Evolutionary conservation across 148 eudicot genomes (phyloP).

Genomic region (Chenopodium quinoa): DNA sequence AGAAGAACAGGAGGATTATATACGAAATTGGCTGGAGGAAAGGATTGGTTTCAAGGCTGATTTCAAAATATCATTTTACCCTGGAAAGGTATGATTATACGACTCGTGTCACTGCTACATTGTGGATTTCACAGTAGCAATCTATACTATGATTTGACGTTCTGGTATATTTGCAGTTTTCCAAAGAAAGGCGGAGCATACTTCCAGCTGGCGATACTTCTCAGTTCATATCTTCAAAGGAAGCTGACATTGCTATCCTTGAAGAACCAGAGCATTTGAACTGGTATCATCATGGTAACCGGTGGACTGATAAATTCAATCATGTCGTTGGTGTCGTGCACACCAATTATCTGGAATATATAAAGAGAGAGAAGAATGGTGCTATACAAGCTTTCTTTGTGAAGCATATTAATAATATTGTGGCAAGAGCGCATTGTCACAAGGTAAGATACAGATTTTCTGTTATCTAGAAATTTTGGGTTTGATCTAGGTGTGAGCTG

Average conservation of each 20-base stretch:
- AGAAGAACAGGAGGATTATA: constrained; percentile 85
- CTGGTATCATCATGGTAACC: constrained; percentile 98
- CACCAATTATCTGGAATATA: constrained; percentile 97
- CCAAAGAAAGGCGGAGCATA: constrained; percentile 85
- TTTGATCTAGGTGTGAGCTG: not conserved
- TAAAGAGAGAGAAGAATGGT: constrained; percentile 96
- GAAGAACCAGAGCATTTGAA: constrained; percentile 98
- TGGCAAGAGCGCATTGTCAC: constrained; percentile 79
- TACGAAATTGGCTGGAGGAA: constrained; percentile 91
- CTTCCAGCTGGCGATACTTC: constrained; percentile 94
- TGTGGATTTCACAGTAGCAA: not conserved
- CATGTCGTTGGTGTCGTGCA: constrained; percentile 98
- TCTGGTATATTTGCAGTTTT: constrained; percentile 47
- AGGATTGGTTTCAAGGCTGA: constrained; percentile 87
- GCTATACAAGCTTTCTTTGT: constrained; percentile 91
- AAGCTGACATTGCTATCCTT: constrained; percentile 92
- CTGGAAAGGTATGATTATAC: constrained; percentile 86
- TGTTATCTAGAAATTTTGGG: not conserved
- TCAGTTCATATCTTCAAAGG: constrained; percentile 76
- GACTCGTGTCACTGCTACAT: constrained; percentile 3
- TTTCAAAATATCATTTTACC: constrained; percentile 95
- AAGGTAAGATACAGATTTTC: constrained; percentile 45
- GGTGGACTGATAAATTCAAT: constrained; percentile 99
- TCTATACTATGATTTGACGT: constrained; percentile 12
- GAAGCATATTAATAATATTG: constrained; percentile 81